A percentile compares a stretch with the other conserved stretches of the same genome.
Conservation (phyloP, 805 yeast species). For the Hyphopichia homilentoma region DNA sequence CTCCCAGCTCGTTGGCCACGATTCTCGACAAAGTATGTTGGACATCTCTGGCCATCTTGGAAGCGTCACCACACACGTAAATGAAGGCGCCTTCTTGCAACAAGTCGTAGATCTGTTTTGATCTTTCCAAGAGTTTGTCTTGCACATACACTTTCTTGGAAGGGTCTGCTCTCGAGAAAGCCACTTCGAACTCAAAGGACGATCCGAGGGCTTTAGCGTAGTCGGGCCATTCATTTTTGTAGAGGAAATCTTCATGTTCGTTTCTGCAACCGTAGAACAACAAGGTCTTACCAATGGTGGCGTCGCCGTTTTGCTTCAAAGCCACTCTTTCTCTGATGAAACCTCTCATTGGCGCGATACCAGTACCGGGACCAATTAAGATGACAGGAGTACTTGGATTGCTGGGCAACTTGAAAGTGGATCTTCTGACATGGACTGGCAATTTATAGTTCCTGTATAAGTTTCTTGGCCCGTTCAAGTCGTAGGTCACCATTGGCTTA, state of each 20-base stretch:
- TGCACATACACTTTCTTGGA: constrained; percentile 75
- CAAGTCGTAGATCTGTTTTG: constrained; percentile 51
- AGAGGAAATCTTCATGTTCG: constrained; percentile 74
- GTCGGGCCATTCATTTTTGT: constrained; percentile 85
- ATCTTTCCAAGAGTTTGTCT: constrained; percentile 58
- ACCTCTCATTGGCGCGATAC: constrained; percentile 98
- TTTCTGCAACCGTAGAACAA: constrained; percentile 88
- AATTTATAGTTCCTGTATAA: constrained; percentile 52
- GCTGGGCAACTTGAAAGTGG: constrained; percentile 89
- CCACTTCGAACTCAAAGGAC: constrained; percentile 69
- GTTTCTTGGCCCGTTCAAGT: constrained; percentile 80
- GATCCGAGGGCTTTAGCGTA: constrained; percentile 60
- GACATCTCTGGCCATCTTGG: constrained; percentile 93
- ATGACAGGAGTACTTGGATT: constrained; percentile 81
- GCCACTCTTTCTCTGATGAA: constrained; percentile 84
- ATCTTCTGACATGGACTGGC: constrained; percentile 92
- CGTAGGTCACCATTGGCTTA: constrained; percentile 54
- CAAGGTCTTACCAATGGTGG: constrained; percentile 61
- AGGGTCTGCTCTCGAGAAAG: constrained; percentile 75
- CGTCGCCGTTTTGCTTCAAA: constrained; percentile 28
- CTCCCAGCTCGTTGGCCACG: constrained; percentile 57
- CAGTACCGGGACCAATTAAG: constrained; percentile 97
- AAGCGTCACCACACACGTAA: constrained; percentile 97
- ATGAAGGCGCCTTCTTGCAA: constrained; percentile 72
- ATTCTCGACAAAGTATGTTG: constrained; percentile 65